A percentile compares a stretch with the other conserved stretches of the same genome.
These are phyloP conservation scores for Teunomyces stri DNA, from an alignment of 805 yeast genomes.

Conservation along the genomic window DNA sequence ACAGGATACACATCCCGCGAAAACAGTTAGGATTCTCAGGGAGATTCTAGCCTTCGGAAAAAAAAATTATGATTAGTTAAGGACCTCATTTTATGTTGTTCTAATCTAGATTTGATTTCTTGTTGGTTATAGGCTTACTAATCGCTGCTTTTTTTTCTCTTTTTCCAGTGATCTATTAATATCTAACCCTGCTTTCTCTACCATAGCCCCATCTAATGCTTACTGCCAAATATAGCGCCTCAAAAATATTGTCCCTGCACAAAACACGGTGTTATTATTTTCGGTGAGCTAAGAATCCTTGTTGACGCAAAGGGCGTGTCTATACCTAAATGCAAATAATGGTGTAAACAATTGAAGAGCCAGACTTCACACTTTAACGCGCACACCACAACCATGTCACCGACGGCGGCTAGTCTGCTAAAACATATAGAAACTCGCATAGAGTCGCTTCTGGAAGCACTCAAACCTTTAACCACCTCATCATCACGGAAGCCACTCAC, in stretches of 20 bases:
- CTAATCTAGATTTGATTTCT: no score
- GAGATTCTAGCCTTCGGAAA: no score
- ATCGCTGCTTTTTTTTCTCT: no score
- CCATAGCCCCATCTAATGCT: no score
- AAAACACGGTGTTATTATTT: background rate
- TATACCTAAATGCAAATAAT: background rate
- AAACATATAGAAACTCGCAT: slow-evolving; percentile 20
- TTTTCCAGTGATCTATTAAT: no score
- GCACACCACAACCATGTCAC: slow-evolving; percentile 3
- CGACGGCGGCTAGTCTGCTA: slow-evolving; percentile 15
- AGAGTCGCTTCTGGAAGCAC: slow-evolving; percentile 15
- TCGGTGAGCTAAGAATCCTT: background rate
- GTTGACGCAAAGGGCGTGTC: background rate
- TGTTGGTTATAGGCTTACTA: no score
- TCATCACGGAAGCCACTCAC: slow-evolving; percentile 13
- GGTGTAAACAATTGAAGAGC: background rate
- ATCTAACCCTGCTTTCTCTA: no score
- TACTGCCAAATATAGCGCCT: no score
- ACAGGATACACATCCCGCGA: no score
- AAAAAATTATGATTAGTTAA: no score
- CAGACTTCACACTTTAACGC: background rate
- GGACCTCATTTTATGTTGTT: no score
- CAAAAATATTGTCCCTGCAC: background rate
- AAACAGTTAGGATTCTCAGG: no score
- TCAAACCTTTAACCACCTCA: background rate